Evolutionary conservation across 192 early-diverging fungal genomes (phyloP), one percentile per base, ranked within the genome.

Genomic region (Oehlia diaphana): DNA sequence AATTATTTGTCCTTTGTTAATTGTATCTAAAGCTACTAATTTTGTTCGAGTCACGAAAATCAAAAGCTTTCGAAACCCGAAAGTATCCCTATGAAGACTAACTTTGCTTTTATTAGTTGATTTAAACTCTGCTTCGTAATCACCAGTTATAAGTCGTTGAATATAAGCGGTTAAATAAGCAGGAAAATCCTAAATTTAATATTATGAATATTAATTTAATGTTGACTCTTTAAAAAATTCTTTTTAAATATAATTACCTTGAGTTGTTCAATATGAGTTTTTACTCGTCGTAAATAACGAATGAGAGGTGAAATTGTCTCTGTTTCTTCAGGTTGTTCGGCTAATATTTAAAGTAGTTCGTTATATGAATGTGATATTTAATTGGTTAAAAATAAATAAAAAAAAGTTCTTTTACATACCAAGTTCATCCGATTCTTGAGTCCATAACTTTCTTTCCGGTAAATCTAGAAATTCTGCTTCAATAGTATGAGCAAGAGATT

Each of bases 61-160:
- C 26, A 95, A 83, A n/a, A 98, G 86, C 83, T 98, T 97, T 76
- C 94, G 92, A 76, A 97, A 89, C 3, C 98, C 98, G 87, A 92
- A 90, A 71, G 85, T 83, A 72, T 94, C 93, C 21, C 91, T 81
- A 64, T 90, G 85, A 13, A 90, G 76, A 42, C 81, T 72, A 19
- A 63, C 61, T n/a, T 75, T 68, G 2, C 44, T 47, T 47, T 47
- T 47, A 47, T 47, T 12, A 28, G 23, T 53, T 3, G 44, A 35
- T 10, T 9, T 35, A 37, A 37, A n/a, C 2, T 44, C 39, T 28
- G 16, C 26, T 12, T 47, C n/a, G n/a, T 71, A 44, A 47, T 74
- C 66, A 16, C 64, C 62, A 23, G 74, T 49, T 28, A 81, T 44
- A 66, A 72, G 33, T 44, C 63, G n/a, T 13, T 74, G 80, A 16